These are phyloP conservation scores for Haplosporangium sp. DNA, from an alignment of 371 early-diverging fungal genomes.

Conservation along the genomic window DNA sequence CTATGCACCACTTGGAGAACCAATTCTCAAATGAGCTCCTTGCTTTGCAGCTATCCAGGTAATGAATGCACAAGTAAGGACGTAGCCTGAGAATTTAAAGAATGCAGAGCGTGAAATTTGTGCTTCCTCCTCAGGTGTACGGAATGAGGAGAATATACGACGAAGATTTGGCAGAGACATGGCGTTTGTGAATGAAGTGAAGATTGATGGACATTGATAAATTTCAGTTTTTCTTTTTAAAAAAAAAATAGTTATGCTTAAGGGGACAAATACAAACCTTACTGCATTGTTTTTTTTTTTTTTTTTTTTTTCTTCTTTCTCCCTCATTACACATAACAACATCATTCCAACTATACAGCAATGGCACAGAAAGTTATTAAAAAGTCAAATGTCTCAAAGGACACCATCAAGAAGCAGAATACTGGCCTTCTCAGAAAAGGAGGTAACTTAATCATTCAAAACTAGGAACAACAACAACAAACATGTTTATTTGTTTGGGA, in stretches of 20 bases:
- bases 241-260: too few relatives aligned
- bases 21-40: slow-evolving; percentile 43
- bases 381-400: slow-evolving; percentile 61
- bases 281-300: too few relatives aligned
- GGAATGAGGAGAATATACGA: slow-evolving; percentile 79
- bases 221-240: too few relatives aligned
- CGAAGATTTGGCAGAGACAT: slow-evolving; percentile 80
- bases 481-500: background rate
- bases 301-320: too few relatives aligned
- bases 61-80: slow-evolving; percentile 77
- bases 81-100: slow-evolving; percentile 81
- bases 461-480: background rate
- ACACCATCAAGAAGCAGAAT: slow-evolving; percentile 61
- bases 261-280: too few relatives aligned
- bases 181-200: background rate
- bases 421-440: slow-evolving; percentile 67
- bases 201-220: background rate
- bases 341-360: slow-evolving; percentile 4
- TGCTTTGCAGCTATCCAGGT: slow-evolving; percentile 67
- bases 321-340: too few relatives aligned
- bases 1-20: slow-evolving; percentile 13
- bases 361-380: slow-evolving; percentile 70
- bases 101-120: slow-evolving; percentile 81
- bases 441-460: slow-evolving; percentile 40
- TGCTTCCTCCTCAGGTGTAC: slow-evolving; percentile 83